phyloP scores from a whole-genome alignment of 805 yeast species.

The Torulaspora gathmanii region DNA sequence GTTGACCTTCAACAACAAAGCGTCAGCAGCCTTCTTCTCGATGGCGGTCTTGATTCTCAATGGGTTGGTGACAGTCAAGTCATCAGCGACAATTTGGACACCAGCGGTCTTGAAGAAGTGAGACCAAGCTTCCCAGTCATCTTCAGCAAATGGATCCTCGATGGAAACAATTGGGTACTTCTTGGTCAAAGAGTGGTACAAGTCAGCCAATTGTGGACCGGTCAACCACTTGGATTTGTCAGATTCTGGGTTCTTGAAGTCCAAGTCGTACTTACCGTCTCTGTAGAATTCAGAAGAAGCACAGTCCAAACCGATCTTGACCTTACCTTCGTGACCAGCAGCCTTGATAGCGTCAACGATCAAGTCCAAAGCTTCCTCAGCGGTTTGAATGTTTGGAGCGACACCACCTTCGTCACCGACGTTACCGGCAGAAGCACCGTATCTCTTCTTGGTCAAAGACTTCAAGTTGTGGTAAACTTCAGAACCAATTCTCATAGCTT shows the following conservation, averaged over 20 bases:
- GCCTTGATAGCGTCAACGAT: conserved; percentile 81
- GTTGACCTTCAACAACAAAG: conserved; percentile 94
- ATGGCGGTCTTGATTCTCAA: conserved; percentile 89
- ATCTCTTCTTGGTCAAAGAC: conserved; percentile 84
- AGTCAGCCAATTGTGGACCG: conserved; percentile 79
- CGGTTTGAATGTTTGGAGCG: conserved; percentile 94
- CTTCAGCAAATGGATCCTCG: conserved; percentile 99
- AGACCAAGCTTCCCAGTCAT: conserved; percentile 98
- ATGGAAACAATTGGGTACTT: conserved; percentile 97
- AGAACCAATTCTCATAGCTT: conserved; percentile 93
- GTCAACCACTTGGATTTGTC: conserved; percentile 88
- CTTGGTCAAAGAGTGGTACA: conserved; percentile 73
- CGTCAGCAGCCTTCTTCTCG: conserved; percentile 93
- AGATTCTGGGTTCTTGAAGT: conserved; percentile 95
- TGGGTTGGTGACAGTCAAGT: conserved; percentile 98
- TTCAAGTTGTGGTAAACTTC: conserved; percentile 98
- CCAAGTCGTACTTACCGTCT: conserved; percentile 95
- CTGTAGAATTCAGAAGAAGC: conserved; percentile 98
- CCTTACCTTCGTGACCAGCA: conserved; percentile 94
- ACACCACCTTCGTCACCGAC: conserved; percentile 99
- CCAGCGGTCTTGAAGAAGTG: conserved; percentile 73
- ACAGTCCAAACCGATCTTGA: conserved; percentile 89
- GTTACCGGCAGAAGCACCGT: conserved; percentile 98
- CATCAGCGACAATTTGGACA: conserved; percentile 95
- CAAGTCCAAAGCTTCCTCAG: conserved; percentile 96